Percentiles rank a stretch among this genome's conserved stretches.
Conservation (phyloP, 2,329 filamentous ascomycete genomes). For the Colletotrichum cuscutae region DNA sequence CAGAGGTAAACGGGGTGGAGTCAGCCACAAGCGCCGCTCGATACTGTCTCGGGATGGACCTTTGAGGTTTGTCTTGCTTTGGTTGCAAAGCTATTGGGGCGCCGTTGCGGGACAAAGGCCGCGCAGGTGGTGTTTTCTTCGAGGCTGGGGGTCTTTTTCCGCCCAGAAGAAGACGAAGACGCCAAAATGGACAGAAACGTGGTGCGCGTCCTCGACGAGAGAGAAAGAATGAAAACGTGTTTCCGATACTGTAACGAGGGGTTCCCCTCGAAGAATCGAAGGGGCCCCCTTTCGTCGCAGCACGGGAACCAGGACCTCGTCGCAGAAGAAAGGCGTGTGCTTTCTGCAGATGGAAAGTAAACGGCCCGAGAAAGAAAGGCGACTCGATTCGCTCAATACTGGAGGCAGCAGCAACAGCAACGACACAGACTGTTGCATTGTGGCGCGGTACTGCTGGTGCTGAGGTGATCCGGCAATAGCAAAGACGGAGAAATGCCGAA, state of each 20-base stretch:
- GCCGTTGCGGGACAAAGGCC: constrained; percentile 21
- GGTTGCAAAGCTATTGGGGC: neutral
- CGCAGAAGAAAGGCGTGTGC: constrained; percentile 22
- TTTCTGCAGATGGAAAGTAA: neutral
- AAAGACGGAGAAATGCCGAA: constrained; percentile 15
- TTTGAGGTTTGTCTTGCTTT: neutral
- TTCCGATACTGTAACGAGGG: constrained; percentile 5
- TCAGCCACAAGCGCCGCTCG: constrained; percentile 26
- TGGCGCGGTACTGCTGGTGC: constrained; percentile 22
- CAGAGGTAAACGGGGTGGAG: constrained; percentile 14
- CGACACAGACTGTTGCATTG: constrained; percentile 28
- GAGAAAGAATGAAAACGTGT: neutral
- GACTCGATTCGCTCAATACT: neutral
- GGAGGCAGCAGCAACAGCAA: constrained; percentile 1
- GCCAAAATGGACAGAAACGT: neutral
- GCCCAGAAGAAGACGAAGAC: neutral
- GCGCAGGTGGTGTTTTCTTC: neutral
- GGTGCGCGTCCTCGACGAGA: neutral
- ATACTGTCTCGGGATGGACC: constrained; percentile 15
- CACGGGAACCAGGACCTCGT: constrained; percentile 20
- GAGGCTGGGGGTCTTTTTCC: neutral
- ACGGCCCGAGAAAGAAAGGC: neutral
- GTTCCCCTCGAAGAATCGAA: neutral
- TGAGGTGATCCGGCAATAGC: constrained; percentile 27
- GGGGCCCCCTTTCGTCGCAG: neutral